phyloP scores from a whole-genome alignment of 345 rosid genomes.

The Eucalyptus lansdowneana region DNA sequence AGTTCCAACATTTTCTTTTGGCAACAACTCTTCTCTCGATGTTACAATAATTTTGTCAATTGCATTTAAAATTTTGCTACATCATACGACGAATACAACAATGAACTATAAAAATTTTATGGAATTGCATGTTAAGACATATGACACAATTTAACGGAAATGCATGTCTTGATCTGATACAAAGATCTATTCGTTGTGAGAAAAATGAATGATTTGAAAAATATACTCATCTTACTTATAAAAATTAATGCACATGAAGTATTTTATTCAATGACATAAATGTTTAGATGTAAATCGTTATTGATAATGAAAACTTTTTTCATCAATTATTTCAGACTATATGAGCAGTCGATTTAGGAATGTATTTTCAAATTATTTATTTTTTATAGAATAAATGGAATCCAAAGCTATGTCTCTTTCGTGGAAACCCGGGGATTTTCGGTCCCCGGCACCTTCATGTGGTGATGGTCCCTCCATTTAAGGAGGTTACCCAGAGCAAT shows the following conservation, averaged over 20 bases:
- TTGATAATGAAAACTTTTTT: neutral
- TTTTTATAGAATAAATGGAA: too few relatives aligned
- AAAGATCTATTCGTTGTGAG: accelerated
- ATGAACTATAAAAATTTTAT: too few relatives aligned
- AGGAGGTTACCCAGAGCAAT: too few relatives aligned
- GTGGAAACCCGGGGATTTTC: too few relatives aligned
- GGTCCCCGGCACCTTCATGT: too few relatives aligned
- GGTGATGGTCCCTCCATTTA: too few relatives aligned
- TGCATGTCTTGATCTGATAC: neutral
- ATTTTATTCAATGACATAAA: neutral
- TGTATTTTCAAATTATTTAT: too few relatives aligned
- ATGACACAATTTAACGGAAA: accelerated
- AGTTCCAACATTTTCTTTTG: neutral
- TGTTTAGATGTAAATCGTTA: neutral
- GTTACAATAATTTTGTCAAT: neutral
- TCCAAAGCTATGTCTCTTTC: too few relatives aligned
- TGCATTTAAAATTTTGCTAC: neutral
- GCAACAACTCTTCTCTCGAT: neutral
- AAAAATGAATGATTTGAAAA: neutral
- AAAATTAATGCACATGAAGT: neutral
- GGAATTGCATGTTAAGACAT: neutral
- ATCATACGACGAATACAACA: too few relatives aligned
- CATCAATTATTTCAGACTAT: too few relatives aligned
- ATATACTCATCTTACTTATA: accelerated
- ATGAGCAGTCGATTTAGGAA: too few relatives aligned